phyloP scores from a whole-genome alignment of 163 green algal genomes.

The Volvox carteri region DNA sequence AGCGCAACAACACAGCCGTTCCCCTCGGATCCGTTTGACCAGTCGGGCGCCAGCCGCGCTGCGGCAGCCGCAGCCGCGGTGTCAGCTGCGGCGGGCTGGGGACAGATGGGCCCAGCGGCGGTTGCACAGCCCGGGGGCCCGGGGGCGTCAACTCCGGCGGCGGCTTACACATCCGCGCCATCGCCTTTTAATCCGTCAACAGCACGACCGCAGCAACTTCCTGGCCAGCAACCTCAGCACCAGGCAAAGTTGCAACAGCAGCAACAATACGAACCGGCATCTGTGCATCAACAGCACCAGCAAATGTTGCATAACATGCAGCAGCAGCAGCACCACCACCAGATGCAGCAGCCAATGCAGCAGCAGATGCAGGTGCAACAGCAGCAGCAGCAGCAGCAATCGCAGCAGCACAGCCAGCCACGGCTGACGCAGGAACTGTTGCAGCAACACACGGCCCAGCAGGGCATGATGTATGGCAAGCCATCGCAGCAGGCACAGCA shows the following conservation, averaged over 20 bases:
- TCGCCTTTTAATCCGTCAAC: not conserved
- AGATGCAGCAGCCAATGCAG: not conserved
- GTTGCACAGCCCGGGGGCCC: not conserved
- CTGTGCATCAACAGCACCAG: not conserved
- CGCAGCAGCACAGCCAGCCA: not conserved
- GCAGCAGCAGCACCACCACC: not conserved
- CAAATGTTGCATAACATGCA: not conserved
- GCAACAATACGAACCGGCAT: not conserved
- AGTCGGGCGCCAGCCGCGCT: not conserved
- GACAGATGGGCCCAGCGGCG: not conserved
- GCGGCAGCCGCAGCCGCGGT: not conserved
- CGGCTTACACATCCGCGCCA: not conserved
- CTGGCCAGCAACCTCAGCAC: slow-evolving; percentile 5
- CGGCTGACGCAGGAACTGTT: slow-evolving; percentile 24
- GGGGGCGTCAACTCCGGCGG: slow-evolving; percentile 23
- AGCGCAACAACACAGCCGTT: slow-evolving; percentile 11
- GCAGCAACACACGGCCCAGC: slow-evolving; percentile 22
- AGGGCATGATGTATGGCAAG: not conserved
- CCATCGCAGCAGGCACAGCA: not conserved
- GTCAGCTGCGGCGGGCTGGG: not conserved
- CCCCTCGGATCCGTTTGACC: slow-evolving; percentile 44
- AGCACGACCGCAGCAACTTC: not conserved
- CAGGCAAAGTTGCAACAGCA: slow-evolving; percentile 16
- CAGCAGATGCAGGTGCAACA: not conserved
- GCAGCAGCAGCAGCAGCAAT: slow-evolving; percentile 6